Evolutionary conservation across 805 yeast species (phyloP).

Genomic region (Ogataea angusta): DNA sequence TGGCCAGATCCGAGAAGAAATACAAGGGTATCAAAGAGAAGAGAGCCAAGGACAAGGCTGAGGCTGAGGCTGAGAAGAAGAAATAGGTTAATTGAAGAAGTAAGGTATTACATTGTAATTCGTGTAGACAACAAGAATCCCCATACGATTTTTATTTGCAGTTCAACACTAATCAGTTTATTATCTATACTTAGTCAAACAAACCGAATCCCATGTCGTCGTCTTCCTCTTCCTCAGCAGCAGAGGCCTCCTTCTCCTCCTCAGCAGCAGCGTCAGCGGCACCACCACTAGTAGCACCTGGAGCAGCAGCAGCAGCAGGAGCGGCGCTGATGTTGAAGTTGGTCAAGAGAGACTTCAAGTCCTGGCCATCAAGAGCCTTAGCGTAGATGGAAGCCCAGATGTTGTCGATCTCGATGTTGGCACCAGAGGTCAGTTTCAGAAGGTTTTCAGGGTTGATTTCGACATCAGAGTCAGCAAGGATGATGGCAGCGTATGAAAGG

Average conservation of each 20-base stretch:
- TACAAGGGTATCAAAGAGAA: conserved; percentile 95
- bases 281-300: conserved; percentile 43
- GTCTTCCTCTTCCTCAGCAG: conserved; percentile 64
- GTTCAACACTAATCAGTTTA: not conserved
- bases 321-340: conserved; percentile 51
- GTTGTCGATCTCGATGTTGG: conserved; percentile 72
- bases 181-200: conserved; percentile 58
- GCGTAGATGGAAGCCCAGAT: conserved; percentile 83
- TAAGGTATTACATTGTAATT: conserved; percentile 1
- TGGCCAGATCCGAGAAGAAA: conserved; percentile 92
- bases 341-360: conserved; percentile 65
- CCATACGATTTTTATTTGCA: too few species aligned
- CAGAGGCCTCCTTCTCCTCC: conserved; percentile 59
- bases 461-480: conserved; percentile 94
- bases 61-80: conserved; percentile 99
- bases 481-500: conserved; percentile 96
- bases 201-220: conserved; percentile 91
- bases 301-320: conserved; percentile 48
- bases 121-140: too few species aligned
- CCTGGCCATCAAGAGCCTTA: conserved; percentile 77
- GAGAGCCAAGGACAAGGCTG: conserved; percentile 96
- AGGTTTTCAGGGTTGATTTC: conserved; percentile 87
- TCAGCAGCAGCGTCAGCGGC: conserved; percentile 45
- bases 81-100: conserved; percentile 51
- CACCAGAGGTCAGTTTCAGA: conserved; percentile 67